Conservation (phyloP, 345 rosid genomes). For the Orychophragmus violaceus region DNA sequence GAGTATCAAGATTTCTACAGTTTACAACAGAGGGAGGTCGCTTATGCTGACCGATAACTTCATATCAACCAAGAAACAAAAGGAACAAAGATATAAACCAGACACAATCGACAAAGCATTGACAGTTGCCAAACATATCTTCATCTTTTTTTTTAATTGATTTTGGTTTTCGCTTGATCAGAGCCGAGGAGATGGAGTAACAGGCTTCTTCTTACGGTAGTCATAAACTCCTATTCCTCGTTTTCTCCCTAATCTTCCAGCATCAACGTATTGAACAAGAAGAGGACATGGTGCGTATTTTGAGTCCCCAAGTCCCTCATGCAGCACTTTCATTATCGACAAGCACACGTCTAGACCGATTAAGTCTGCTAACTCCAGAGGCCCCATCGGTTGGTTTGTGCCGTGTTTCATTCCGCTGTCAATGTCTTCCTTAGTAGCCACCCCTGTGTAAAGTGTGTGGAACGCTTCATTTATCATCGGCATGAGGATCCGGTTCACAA, state of each 20-base stretch:
- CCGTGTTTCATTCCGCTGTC: conserved; percentile 88
- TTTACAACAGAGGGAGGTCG: neutral
- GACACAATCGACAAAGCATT: neutral
- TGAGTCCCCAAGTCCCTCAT: conserved; percentile 55
- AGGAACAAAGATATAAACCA: neutral
- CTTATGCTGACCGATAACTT: neutral
- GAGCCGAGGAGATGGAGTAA: conserved; percentile 41
- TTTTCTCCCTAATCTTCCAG: conserved; percentile 77
- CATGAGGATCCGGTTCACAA: conserved; percentile 87
- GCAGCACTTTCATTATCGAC: conserved; percentile 75
- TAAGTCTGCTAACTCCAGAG: conserved; percentile 75
- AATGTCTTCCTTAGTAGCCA: conserved; percentile 88
- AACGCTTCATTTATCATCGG: conserved; percentile 98
- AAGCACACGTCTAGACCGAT: conserved; percentile 79
- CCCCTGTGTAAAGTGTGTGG: conserved; percentile 73
- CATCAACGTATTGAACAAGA: conserved; percentile 81
- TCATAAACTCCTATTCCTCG: conserved; percentile 71
- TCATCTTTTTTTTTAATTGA: neutral
- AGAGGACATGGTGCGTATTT: conserved; percentile 81
- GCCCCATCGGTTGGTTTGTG: conserved; percentile 91
- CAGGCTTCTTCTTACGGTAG: conserved; percentile 33
- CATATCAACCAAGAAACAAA: neutral
- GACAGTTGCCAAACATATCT: neutral
- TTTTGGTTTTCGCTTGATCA: conserved; percentile 26
- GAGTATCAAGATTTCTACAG: neutral